Conservation (phyloP, 2,329 filamentous ascomycete genomes). For the Calonectria fujianensis region DNA sequence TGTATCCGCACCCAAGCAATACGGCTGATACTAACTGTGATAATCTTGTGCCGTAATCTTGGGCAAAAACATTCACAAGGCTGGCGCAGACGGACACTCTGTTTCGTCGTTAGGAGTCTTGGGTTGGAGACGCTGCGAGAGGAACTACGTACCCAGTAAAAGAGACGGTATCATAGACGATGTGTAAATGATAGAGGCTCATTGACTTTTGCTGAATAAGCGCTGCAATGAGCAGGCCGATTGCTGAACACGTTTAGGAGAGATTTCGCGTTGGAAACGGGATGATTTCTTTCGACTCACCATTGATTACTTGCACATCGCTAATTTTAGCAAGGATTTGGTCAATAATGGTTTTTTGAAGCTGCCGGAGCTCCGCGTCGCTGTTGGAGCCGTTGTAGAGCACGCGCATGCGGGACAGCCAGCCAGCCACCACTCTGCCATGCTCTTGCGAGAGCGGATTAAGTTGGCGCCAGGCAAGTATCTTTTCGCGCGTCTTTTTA, state of each 20-base stretch:
- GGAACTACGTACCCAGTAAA: not conserved
- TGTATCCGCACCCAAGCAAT: slow-evolving; percentile 1
- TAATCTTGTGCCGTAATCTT: slow-evolving; percentile 1
- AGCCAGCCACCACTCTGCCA: not conserved
- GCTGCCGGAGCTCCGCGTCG: not conserved
- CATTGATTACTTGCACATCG: slow-evolving; percentile 18
- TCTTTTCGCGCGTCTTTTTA: not conserved
- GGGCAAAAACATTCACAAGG: slow-evolving; percentile 15
- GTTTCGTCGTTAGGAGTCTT: not conserved
- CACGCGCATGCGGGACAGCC: not conserved
- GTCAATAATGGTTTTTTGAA: slow-evolving; percentile 12
- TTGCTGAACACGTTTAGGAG: not conserved
- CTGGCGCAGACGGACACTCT: slow-evolving; percentile 16
- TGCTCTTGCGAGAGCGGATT: not conserved
- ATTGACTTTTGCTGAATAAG: slow-evolving; percentile 8
- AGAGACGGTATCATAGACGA: slow-evolving; percentile 11
- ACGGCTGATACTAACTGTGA: not conserved
- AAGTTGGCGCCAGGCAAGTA: slow-evolving; percentile 16
- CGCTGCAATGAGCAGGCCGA: slow-evolving; percentile 6
- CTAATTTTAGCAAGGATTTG: slow-evolving; percentile 9
- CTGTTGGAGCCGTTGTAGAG: slow-evolving; percentile 9
- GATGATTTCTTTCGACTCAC: not conserved
- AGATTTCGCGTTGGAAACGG: no score
- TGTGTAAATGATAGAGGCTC: slow-evolving; percentile 16
- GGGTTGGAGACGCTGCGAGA: not conserved